These are phyloP conservation scores for Cryomyces antarcticus DNA, from an alignment of 495 filamentous ascomycete genomes.

Conservation along the genomic window DNA sequence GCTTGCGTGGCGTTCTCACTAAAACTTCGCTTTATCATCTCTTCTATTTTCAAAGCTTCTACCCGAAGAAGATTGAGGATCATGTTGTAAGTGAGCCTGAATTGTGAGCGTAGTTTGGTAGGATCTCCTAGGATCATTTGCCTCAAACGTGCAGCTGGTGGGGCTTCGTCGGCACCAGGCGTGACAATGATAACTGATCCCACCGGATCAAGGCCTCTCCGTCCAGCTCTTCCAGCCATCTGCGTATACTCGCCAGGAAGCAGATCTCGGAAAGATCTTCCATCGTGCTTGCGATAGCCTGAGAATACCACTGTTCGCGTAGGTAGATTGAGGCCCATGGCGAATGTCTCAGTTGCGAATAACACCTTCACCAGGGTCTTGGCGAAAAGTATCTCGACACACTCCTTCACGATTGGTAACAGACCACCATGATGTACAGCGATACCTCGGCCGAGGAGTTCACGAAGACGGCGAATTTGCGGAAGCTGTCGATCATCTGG, in stretches of 20 bases:
- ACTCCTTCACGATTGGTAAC: constrained; percentile 90
- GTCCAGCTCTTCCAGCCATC: constrained; percentile 90
- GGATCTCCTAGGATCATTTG: constrained; percentile 95
- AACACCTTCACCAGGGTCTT: constrained; percentile 87
- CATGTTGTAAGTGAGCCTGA: constrained; percentile 97
- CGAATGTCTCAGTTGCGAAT: constrained; percentile 95
- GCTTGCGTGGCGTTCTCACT: constrained; percentile 98
- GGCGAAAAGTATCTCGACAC: constrained; percentile 93
- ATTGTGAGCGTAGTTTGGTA: constrained; percentile 86
- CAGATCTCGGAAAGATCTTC: constrained; percentile 73
- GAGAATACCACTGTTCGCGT: constrained; percentile 96
- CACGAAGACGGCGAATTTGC: constrained; percentile 72
- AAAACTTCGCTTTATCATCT: constrained; percentile 99
- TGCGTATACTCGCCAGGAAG: constrained; percentile 94
- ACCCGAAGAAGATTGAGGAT: constrained; percentile 89
- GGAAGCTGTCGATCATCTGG: constrained; percentile 75
- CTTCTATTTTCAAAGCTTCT: constrained; percentile 93
- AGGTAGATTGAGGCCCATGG: constrained; percentile 91
- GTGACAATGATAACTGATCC: constrained; percentile 87
- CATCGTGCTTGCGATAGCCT: constrained; percentile 89
- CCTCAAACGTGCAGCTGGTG: constrained; percentile 55
- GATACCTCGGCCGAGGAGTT: constrained; percentile 70
- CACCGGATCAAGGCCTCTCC: constrained; percentile 77
- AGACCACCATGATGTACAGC: constrained; percentile 94
- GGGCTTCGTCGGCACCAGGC: constrained; percentile 67